These are phyloP conservation scores for Dillenia turbinata DNA, from an alignment of 164 flowering plant species.

Conservation along the genomic window DNA sequence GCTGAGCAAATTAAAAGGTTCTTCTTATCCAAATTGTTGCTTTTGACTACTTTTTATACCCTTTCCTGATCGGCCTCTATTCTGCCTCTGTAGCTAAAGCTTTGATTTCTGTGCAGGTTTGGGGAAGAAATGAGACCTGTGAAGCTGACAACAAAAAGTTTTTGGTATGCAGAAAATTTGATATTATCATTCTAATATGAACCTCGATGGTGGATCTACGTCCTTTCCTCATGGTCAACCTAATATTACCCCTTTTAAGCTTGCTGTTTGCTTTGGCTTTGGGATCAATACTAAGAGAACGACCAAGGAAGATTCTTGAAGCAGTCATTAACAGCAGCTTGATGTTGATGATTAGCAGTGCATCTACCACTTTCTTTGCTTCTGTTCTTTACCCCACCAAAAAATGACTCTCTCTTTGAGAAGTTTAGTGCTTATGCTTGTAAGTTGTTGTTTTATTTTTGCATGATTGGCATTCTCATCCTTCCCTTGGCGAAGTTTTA, in stretches of 20 bases:
- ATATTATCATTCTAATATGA: not conserved
- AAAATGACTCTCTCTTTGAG: slow-evolving; percentile 95
- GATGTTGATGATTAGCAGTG: too few relatives aligned
- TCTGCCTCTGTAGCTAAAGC: not conserved
- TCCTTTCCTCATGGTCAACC: not conserved
- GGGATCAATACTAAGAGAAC: too few relatives aligned
- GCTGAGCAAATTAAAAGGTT: slow-evolving; percentile 84
- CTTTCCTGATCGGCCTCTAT: not conserved
- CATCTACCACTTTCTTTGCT: not conserved
- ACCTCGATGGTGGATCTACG: not conserved
- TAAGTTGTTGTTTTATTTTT: slow-evolving; percentile 6
- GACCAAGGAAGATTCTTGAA: too few relatives aligned
- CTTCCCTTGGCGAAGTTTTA: not conserved
- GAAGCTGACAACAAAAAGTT: slow-evolving; percentile 85
- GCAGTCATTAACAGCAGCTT: too few relatives aligned
- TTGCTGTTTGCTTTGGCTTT: not conserved
- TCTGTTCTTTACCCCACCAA: slow-evolving; percentile 52
- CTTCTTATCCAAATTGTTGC: not conserved
- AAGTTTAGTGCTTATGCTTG: slow-evolving; percentile 42
- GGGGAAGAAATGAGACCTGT: slow-evolving; percentile 99
- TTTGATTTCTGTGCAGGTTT: slow-evolving; percentile 51
- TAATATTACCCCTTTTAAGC: not conserved
- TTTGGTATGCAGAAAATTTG: slow-evolving; percentile 53
- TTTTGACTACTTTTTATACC: not conserved
- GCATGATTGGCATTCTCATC: not conserved